Base-by-base conservation (phyloP, 176 grass and related monocot species). In the Musa acuminata region DNA sequence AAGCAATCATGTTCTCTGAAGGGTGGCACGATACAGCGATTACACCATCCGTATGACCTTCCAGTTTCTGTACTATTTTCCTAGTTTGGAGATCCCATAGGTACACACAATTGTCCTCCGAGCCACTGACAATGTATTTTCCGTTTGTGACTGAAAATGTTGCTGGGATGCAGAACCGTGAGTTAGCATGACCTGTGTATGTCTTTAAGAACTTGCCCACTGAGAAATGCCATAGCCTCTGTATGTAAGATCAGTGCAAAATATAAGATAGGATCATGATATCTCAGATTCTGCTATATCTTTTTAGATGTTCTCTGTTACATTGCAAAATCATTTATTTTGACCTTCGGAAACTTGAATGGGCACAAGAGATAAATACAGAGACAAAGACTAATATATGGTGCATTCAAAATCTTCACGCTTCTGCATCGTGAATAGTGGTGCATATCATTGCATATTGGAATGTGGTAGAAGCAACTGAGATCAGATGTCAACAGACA, bases 31-130 rank as follows among this genome's bases (percentile, higher is more conserved):
- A 91, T 54, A 99, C 86, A 0, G 90, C 84, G 52, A 99, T 91
- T 68, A 89, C 88, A 50, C 77, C 84, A 67, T 89, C 88, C 2
- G 78, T 89, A 79, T 94, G 95, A 0, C 95, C 88, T 87, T 99
- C 86, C 72, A 99, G 72, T 84, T 91, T 99, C 83, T 99, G 95
- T 72, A 94, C 70, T 68, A 89, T 79, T 78, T 85, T 89, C 80
- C 91, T 99, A 72, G 88, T 79, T 71, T 99, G 95, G 63, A 99
- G 86, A 75, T 99, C 90, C 95, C 95, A 99, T 20, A 99, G 78
- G 78, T 99, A 91, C 49, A 99, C 84, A 52, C 65, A 89, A 49
- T 89, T 94, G 80, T 99, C 95, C 58, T 99, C 90, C 1, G 90
- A 99, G 19, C 90, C 95, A 71, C 95, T 91, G 24, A 99, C 88